These are phyloP conservation scores for Asclepias syriaca DNA, from an alignment of 257 asterid genomes.

Conservation along the genomic window DNA sequence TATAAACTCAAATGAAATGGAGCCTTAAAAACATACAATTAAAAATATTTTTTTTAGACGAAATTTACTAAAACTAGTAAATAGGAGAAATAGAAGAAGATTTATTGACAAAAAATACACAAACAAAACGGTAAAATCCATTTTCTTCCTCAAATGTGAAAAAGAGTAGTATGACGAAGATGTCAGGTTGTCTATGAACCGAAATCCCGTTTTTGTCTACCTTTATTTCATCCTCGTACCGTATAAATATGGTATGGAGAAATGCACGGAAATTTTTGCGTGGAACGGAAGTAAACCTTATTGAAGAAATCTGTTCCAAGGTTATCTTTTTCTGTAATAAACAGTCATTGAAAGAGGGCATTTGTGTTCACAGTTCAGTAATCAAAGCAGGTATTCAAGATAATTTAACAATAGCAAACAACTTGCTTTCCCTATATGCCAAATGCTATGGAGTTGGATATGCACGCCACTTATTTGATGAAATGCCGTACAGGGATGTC, in stretches of 20 bases:
- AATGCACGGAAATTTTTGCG: neutral
- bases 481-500: constrained; percentile 15
- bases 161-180: no score
- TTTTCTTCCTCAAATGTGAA: no score
- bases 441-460: constrained; percentile 3
- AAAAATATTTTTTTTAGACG: no score
- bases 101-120: neutral
- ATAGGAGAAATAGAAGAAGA: neutral
- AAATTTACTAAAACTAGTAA: no score
- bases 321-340: constrained; percentile 11
- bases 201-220: neutral
- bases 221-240: neutral
- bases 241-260: constrained; percentile 11
- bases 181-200: no score
- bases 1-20: no score
- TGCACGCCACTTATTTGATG: constrained; percentile 20
- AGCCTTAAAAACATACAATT: no score
- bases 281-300: neutral
- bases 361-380: constrained; percentile 13
- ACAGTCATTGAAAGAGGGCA: constrained; percentile 7
- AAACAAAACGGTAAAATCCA: no score
- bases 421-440: constrained; percentile 12
- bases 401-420: constrained; percentile 8
- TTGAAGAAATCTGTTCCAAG: constrained; percentile 11
- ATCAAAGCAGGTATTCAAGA: constrained; percentile 13